phyloP scores from a whole-genome alignment of 2,329 filamentous ascomycete species.

The Pseudonectria foliicola region DNA sequence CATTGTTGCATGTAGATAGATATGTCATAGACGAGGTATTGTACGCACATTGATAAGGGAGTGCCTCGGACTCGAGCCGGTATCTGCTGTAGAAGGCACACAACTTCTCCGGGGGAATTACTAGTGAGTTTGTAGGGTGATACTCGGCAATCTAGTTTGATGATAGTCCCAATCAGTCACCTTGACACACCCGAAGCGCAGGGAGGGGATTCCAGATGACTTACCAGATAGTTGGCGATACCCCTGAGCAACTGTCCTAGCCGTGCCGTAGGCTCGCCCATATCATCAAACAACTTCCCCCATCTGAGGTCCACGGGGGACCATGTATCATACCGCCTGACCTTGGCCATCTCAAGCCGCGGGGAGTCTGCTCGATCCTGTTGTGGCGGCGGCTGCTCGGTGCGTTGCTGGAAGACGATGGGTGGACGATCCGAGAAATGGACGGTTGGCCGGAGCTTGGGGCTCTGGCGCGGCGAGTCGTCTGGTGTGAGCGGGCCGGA shows the following conservation, averaged over 20 bases:
- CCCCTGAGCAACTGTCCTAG: constrained; percentile 66
- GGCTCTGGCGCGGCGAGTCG: constrained; percentile 4
- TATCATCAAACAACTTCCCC: constrained; percentile 65
- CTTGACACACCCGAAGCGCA: no score
- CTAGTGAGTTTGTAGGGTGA: constrained; percentile 37
- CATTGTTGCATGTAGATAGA: neutral
- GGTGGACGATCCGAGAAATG: neutral
- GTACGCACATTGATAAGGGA: constrained; percentile 58
- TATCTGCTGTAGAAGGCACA: constrained; percentile 64
- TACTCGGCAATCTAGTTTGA: constrained; percentile 25
- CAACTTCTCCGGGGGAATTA: constrained; percentile 71
- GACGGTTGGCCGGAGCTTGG: constrained; percentile 14
- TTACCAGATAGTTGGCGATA: constrained; percentile 65
- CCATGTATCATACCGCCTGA: no score
- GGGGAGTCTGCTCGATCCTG: no score
- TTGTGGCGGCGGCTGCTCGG: neutral
- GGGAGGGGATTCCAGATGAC: constrained; percentile 17
- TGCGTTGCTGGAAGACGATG: neutral
- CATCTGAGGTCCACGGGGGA: constrained; percentile 62
- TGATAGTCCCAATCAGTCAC: constrained; percentile 1
- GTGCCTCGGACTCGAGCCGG: constrained; percentile 55
- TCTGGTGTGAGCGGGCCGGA: neutral
- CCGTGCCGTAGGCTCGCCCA: constrained; percentile 59
- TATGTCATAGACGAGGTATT: no score
- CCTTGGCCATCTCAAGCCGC: no score